Base-by-base conservation (phyloP, 495 filamentous ascomycete genomes). In the Penicillium bovifimosum region DNA sequence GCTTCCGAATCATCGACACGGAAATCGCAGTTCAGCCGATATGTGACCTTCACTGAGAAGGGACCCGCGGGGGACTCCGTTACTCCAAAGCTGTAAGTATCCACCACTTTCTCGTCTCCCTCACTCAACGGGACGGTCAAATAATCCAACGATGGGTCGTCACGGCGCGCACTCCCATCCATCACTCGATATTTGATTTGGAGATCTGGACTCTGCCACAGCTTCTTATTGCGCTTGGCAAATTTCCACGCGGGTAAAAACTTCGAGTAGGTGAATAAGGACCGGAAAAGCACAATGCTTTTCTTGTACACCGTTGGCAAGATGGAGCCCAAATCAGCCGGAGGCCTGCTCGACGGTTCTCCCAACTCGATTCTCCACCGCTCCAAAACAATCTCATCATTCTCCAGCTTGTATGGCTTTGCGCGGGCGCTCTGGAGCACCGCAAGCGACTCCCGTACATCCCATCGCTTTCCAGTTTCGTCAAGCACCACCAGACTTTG, bases 261-360 rank as follows among this genome's bases (percentile, higher is more conserved):
- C 58, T 86, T 87, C 24, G 88, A 81, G 46, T 85, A 87, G 11
- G 89, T 78, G 68, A 90, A 96, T n/a, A 98, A 77, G 8, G 90
- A 91, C 52, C 95, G 81, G 70, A 97, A 96, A 54, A 97, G 80
- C 49, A 97, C 86, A 54, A 98, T 93, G 59, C 84, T 86, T 71
- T 92, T 90, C 74, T 97, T 98, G 76, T 98, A 98, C 52, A 93
- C 84, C 18, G 88, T 92, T 5, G 93, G 90, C 41, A 96, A 73
- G 16, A 81, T 80, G 28, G 82, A 76, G 31, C 77, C 82, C 58
- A 90, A 80, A 56, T 93, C 88, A 29, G 61, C 57, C 13, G 83
- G 77, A 26, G 76, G 66, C 35, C 72, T 64, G 42, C 76, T 75
- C n/a, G 75, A 66, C 13, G 78, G 66, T 55, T 84, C 71, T 50